Evolutionary conservation across 2,329 filamentous ascomycete species (phyloP).

Genomic region (Exophiala oligosperma): DNA sequence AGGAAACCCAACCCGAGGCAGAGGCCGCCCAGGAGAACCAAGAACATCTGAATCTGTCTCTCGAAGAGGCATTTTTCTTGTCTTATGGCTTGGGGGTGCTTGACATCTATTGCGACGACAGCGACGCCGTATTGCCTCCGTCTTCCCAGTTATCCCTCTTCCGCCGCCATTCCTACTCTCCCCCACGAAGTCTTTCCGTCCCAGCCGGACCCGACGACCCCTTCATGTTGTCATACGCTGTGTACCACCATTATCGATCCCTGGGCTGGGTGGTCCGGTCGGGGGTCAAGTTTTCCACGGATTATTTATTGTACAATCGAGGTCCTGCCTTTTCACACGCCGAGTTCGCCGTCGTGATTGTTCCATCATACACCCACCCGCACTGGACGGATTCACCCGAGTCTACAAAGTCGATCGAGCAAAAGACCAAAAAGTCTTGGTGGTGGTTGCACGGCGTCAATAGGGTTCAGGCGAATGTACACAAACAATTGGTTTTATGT

Average conservation of each 20-base stretch:
- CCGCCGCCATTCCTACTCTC: conserved; percentile 69
- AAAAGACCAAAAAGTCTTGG: conserved; percentile 45
- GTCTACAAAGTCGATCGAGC: conserved; percentile 52
- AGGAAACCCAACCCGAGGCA: conserved; percentile 24
- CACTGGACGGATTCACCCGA: conserved; percentile 63
- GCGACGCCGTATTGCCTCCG: conserved; percentile 48
- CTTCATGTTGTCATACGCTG: conserved; percentile 83
- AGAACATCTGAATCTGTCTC: conserved; percentile 89
- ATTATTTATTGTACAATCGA: conserved; percentile 90
- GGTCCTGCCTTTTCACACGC: conserved; percentile 94
- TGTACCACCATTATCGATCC: conserved; percentile 94
- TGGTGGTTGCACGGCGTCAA: conserved; percentile 78
- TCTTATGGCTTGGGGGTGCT: conserved; percentile 77
- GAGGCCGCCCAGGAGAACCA: conserved; percentile 46
- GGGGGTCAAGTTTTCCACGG: conserved; percentile 91
- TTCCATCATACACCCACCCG: conserved; percentile 75
- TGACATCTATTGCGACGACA: conserved; percentile 50
- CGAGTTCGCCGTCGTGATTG: conserved; percentile 82
- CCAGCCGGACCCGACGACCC: conserved; percentile 71
- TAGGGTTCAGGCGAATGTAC: conserved; percentile 82
- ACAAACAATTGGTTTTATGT: conserved; percentile 83
- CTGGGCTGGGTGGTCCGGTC: conserved; percentile 91
- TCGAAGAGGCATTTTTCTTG: conserved; percentile 91
- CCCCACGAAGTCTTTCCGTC: conserved; percentile 48
- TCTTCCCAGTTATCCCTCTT: conserved; percentile 65